Base-by-base conservation (phyloP, 768 basidiomycete genomes). In the Hypholoma sublateritium region DNA sequence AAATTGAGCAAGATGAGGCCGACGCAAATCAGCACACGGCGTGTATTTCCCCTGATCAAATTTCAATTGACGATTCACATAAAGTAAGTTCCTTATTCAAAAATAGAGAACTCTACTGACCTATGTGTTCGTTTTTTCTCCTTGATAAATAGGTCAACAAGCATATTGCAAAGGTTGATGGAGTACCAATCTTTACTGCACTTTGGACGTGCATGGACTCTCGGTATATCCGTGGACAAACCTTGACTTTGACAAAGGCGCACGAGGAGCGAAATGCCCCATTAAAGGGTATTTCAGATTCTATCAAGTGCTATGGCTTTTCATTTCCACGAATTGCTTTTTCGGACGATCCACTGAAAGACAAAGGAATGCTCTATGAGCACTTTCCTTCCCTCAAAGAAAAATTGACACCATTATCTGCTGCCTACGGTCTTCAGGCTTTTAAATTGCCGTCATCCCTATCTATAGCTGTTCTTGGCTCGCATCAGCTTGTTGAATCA, bases 201-300 rank as follows among this genome's bases (percentile, higher is more conserved):
- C 24, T 68, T 24, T 68, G 65, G 65, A 67, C 67, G n/a, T 68
- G 65, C 58, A 67, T 69, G 68, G 46, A 53, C 35, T 50, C 57
- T 3, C 25, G 28, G 0, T 67, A 59, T 25, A 69, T 69, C 7
- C 46, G 58, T 7, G 51, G 57, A 2, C 68, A 69, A 43, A 57
- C 55, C 0, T 47, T 69, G 3, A 64, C 65, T 3, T 44, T 68
- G 2, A 69, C 68, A 0, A 69, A 69, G 52, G 52, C 65, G 0
- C 68, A 68, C n/a, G 42, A 43, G 21, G 42, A 43, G 6, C 42
- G 42, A 1, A 43, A 17, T 17, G 42, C n/a, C 1, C 12, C 42
- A 12, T 43, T 43, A 21, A 43, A n/a, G 21, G 42, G 42, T 1
- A 43, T 43, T 14, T 43, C 42, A 12, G 12, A 43, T 2, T 43